Conservation (phyloP, 176 grass and related monocot genomes). For the Stipa capillata region DNA sequence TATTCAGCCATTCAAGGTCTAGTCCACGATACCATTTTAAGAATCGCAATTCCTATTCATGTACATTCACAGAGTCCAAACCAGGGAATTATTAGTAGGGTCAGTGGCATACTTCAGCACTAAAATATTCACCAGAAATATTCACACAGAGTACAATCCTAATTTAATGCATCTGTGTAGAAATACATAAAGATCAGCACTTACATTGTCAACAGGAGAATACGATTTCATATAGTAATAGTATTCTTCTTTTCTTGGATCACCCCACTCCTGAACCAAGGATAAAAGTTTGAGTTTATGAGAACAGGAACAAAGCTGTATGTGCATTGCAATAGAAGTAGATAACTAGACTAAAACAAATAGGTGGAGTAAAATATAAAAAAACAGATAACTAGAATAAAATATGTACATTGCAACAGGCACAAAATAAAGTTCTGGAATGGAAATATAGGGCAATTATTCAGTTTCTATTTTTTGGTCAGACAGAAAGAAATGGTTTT, state of each 20-base stretch:
- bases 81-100: not conserved
- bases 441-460: too few species aligned
- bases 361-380: not conserved
- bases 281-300: not conserved
- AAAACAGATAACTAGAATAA: not conserved
- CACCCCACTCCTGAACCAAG: conserved; percentile 87
- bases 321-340: not conserved
- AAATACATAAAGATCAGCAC: not conserved
- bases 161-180: not conserved
- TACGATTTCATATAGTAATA: conserved; percentile 96
- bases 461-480: too few species aligned
- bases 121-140: not conserved
- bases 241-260: conserved; percentile 84
- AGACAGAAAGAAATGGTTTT: not conserved
- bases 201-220: conserved; percentile 96
- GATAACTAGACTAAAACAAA: not conserved
- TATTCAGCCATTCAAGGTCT: not conserved
- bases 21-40: not conserved
- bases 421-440: not conserved
- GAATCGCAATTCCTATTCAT: not conserved
- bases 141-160: not conserved
- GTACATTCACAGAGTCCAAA: not conserved
- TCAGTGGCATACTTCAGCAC: not conserved
- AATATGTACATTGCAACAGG: not conserved
- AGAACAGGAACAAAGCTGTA: not conserved